Evolutionary conservation across 176 grass and related monocot species (phyloP).

Genomic region (Zea mays): DNA sequence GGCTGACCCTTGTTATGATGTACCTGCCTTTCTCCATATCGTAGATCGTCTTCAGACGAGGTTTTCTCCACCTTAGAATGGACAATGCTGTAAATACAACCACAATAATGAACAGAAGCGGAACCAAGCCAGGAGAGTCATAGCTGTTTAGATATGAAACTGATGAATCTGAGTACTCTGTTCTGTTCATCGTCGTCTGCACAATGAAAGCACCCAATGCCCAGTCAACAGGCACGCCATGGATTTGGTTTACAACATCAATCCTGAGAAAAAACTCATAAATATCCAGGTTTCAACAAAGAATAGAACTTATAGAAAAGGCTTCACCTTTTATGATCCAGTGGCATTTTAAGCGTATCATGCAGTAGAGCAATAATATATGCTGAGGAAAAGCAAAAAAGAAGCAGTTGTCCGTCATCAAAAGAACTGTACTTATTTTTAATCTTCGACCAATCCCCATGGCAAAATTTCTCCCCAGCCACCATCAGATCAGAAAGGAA

Average conservation of each 20-base stretch:
- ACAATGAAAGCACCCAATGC: constrained; percentile 83
- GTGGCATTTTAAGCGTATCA: constrained; percentile 71
- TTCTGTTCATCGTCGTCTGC: constrained; percentile 45
- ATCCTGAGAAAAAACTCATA: constrained; percentile 56
- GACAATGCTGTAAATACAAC: constrained; percentile 61
- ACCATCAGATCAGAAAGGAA: constrained; percentile 72
- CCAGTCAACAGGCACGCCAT: constrained; percentile 69
- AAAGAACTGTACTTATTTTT: constrained; percentile 72
- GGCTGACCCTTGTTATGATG: constrained; percentile 59
- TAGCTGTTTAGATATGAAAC: constrained; percentile 55
- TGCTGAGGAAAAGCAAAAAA: constrained; percentile 92
- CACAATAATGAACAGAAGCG: constrained; percentile 48
- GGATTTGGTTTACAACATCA: constrained; percentile 71
- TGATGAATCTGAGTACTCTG: constrained; percentile 46
- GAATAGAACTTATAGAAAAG: constrained; percentile 16
- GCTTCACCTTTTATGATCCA: constrained; percentile 65
- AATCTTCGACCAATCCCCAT: constrained; percentile 78
- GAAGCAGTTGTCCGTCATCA: constrained; percentile 70
- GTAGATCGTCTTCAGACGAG: constrained; percentile 64
- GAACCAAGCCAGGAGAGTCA: constrained; percentile 43
- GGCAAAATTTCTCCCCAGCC: constrained; percentile 78
- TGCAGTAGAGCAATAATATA: constrained; percentile 89
- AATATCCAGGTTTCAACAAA: constrained; percentile 3
- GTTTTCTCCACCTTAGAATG: constrained; percentile 58
- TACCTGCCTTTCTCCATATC: constrained; percentile 78